phyloP scores from a whole-genome alignment of 768 basidiomycete species.

The Trametes gibbosa region DNA sequence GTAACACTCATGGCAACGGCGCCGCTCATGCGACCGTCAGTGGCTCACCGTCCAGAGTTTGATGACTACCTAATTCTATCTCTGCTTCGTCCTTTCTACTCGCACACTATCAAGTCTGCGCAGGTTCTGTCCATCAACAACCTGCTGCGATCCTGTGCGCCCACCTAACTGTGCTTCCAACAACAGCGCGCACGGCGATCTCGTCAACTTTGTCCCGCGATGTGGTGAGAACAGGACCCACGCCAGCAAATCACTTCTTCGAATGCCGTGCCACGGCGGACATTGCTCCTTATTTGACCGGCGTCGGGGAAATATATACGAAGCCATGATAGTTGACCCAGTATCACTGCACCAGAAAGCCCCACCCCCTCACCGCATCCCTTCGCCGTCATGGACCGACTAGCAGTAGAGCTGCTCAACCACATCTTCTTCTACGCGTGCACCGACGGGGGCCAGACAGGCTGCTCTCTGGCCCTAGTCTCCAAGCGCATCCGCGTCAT shows the following conservation, averaged over 20 bases:
- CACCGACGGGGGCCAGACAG: constrained; percentile 30
- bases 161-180: background rate
- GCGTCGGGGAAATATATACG: background rate
- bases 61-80: background rate
- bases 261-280: background rate
- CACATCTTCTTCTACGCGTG: constrained; percentile 31
- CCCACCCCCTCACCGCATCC: background rate
- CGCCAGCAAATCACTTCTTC: background rate
- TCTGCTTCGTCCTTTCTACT: background rate
- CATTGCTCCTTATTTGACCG: background rate
- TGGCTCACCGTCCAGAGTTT: background rate
- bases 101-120: background rate
- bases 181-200: background rate
- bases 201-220: background rate
- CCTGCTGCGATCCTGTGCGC: background rate
- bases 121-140: background rate
- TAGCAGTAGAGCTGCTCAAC: constrained; percentile 28
- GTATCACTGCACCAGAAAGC: background rate
- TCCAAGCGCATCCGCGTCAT: constrained; percentile 28
- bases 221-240: background rate
- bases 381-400: constrained; percentile 16
- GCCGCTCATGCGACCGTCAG: background rate
- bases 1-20: background rate
- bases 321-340: background rate
- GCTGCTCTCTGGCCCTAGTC: constrained; percentile 29